Base-by-base conservation (phyloP, 352 stramenopile genomes). In the Globisporangium uncinulatum region DNA sequence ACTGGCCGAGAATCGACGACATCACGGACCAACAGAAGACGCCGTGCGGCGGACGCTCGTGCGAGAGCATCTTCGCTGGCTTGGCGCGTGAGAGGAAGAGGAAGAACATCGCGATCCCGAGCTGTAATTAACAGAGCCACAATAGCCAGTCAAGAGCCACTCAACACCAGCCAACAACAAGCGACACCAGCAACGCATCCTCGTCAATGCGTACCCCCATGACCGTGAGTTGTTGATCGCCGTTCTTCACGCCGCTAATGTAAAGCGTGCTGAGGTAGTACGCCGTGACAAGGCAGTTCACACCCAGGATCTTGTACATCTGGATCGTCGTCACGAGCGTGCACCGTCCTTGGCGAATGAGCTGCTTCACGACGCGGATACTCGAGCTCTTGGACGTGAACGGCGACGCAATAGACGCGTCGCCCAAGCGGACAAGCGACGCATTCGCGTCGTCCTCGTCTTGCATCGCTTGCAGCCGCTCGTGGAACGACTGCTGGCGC, bases 271-370 rank as follows among this genome's bases (percentile, higher is more conserved):
- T 97, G 31, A 99, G 69, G 52, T 96, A 93, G 63, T 97, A 97
- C 29, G 94, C 92, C 50, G 88, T 97, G 24, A 97, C 89, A 2
- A 98, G 65, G 66, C 95, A 98, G 72, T 98, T 97, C 8, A 99
- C 73, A 37, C 87, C 91, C 34, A 98, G 66, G 43, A 98, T 83
- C 72, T 97, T 97, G 73, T 94, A 98, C 75, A 93, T 95, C 74
- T 98, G 94, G 66, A 97, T 86, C 61, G 92, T 98, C 37, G 85
- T 99, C n/a, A 98, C 94, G 41, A 98, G 80, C 31, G 89, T 98
- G 60, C 96, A 98, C 43, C 96, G 73, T 15, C 94, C 95, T 67
- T 99, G 96, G 54, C 93, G 86, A 17, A 98, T 63, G 20, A 99
- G 87, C 51, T 98, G 82, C 51, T 97, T 89, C 47, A 65, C 65